Conservation (phyloP, 1,284 basidiomycete genomes). For the Singerocomus rubriflavus region DNA sequence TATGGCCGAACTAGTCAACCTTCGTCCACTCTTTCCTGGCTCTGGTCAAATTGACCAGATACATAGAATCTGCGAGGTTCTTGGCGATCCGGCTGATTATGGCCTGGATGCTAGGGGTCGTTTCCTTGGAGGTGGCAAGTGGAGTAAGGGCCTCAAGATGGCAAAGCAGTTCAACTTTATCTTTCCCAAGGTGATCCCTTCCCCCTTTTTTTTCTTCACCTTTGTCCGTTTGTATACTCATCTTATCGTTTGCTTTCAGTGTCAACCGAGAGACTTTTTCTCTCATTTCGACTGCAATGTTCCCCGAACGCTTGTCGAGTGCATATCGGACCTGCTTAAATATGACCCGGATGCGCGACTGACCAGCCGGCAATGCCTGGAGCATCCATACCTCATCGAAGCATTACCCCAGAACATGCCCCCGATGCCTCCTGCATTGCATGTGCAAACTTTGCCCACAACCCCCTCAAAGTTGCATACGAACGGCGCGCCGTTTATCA, state of each 20-base stretch:
- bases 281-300: slow-evolving; percentile 78
- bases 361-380: slow-evolving; percentile 83
- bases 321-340: slow-evolving; percentile 87
- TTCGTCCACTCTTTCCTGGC: slow-evolving; percentile 98
- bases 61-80: slow-evolving; percentile 81
- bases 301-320: slow-evolving; percentile 82
- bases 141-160: slow-evolving; percentile 84
- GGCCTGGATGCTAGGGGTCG: slow-evolving; percentile 72
- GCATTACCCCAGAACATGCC: slow-evolving; percentile 66
- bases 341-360: slow-evolving; percentile 89
- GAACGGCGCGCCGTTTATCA: slow-evolving; percentile 41
- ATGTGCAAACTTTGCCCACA: slow-evolving; percentile 29
- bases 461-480: slow-evolving; percentile 37
- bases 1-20: slow-evolving; percentile 93
- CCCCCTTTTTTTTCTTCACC: background rate
- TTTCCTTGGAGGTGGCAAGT: slow-evolving; percentile 82
- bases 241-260: slow-evolving; percentile 42
- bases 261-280: slow-evolving; percentile 73
- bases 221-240: background rate
- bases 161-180: slow-evolving; percentile 84
- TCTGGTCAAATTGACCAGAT: slow-evolving; percentile 94
- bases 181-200: slow-evolving; percentile 74
- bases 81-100: slow-evolving; percentile 93
- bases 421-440: slow-evolving; percentile 56
- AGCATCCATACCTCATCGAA: slow-evolving; percentile 85